phyloP scores from a whole-genome alignment of 331 rosid species.

The Quercus phellos region DNA sequence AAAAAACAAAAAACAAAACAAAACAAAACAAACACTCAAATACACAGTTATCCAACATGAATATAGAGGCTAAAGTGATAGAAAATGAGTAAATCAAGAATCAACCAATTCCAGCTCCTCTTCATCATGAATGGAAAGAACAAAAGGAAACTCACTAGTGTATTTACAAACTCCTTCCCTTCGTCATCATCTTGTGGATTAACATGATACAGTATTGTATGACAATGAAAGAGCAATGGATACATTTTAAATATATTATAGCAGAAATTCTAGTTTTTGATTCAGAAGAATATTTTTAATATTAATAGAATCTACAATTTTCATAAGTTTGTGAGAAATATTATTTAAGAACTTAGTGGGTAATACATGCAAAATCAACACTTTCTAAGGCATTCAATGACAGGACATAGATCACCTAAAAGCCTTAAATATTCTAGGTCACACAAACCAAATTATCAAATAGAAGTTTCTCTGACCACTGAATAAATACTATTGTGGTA shows the following conservation, averaged over 20 bases:
- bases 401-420: background rate
- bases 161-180: slow-evolving; percentile 69
- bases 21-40: background rate
- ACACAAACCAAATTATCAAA: background rate
- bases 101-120: background rate
- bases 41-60: background rate
- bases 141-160: slow-evolving; percentile 52
- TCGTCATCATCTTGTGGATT: slow-evolving; percentile 97
- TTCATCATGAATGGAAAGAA: slow-evolving; percentile 1
- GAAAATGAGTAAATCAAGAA: background rate
- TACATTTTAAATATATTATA: background rate
- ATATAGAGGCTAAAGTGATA: background rate
- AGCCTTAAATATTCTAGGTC: background rate
- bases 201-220: slow-evolving; percentile 54
- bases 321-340: background rate
- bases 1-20: background rate
- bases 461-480: background rate
- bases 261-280: background rate
- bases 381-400: no score
- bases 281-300: background rate
- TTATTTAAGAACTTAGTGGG: background rate
- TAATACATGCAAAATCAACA: no score
- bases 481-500: no score
- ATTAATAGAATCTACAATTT: background rate
- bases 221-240: background rate